A percentile compares a stretch with the other conserved stretches of the same genome.
Evolutionary conservation across 768 basidiomycete species (phyloP).

Genomic region (Panellus pusillus): DNA sequence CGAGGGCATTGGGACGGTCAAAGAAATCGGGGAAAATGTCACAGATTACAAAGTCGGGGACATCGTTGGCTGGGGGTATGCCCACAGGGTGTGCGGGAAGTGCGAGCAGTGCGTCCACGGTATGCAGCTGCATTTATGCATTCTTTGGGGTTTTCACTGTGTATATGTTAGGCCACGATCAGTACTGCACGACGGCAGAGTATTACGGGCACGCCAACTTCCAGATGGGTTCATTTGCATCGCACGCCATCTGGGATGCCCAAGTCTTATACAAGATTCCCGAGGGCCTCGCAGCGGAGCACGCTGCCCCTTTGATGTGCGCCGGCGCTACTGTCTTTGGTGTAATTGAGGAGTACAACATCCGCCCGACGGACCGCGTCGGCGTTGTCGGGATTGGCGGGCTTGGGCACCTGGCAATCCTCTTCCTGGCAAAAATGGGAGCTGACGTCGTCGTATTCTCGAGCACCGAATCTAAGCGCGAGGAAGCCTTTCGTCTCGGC

Average conservation of each 20-base stretch:
- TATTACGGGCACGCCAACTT: slow-evolving; percentile 6
- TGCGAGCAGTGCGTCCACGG: slow-evolving; percentile 10
- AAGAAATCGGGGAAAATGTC: slow-evolving; percentile 30
- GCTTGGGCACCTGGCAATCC: slow-evolving; percentile 37
- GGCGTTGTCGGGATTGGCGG: slow-evolving; percentile 35
- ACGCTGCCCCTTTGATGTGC: slow-evolving; percentile 36
- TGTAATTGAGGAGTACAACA: slow-evolving; percentile 10
- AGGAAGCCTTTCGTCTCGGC: slow-evolving; percentile 31
- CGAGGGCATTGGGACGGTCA: slow-evolving; percentile 12
- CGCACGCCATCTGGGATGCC: slow-evolving; percentile 33
- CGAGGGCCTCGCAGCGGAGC: slow-evolving; percentile 25
- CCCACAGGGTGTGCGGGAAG: background rate
- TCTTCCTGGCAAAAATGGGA: slow-evolving; percentile 38
- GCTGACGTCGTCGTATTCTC: slow-evolving; percentile 40
- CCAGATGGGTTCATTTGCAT: slow-evolving; percentile 25
- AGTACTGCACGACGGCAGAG: background rate
- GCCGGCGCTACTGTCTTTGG: background rate
- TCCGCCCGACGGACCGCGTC: slow-evolving; percentile 31
- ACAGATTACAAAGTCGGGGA: slow-evolving; percentile 18
- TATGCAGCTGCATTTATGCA: background rate
- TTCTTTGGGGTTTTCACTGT: too few species aligned
- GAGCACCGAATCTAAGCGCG: slow-evolving; percentile 29
- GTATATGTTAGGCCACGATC: background rate
- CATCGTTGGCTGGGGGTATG: background rate
- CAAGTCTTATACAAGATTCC: slow-evolving; percentile 35